These are phyloP conservation scores for Epicoccum sorghinum DNA, from an alignment of 2,329 filamentous ascomycete species.

Conservation along the genomic window DNA sequence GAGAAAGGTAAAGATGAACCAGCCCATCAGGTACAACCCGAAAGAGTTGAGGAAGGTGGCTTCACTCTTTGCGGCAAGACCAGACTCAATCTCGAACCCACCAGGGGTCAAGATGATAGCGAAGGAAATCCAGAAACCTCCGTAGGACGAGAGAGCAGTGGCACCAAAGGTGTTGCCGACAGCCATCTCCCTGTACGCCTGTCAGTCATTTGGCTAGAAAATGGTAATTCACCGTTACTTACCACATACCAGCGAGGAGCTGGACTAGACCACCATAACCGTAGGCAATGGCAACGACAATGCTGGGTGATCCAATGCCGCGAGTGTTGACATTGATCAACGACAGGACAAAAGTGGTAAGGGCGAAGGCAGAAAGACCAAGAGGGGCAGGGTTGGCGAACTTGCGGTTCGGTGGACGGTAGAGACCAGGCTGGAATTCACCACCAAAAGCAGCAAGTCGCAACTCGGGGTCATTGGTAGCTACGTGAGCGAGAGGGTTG, in stretches of 20 bases:
- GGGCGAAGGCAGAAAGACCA: constrained; percentile 67
- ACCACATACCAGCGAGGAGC: constrained; percentile 62
- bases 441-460: constrained; percentile 58
- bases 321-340: constrained; percentile 56
- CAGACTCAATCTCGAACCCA: constrained; percentile 55
- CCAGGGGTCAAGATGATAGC: constrained; percentile 64
- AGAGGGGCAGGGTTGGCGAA: constrained; percentile 67
- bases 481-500: constrained; percentile 58
- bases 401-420: constrained; percentile 52
- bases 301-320: constrained; percentile 51
- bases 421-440: constrained; percentile 60
- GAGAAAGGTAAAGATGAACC: constrained; percentile 65
- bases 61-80: constrained; percentile 41
- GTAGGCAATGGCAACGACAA: constrained; percentile 57
- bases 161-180: constrained; percentile 69
- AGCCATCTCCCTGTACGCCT: constrained; percentile 55
- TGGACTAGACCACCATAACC: constrained; percentile 59
- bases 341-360: constrained; percentile 67
- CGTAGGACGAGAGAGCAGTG: constrained; percentile 66
- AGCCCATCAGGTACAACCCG: constrained; percentile 64
- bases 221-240: constrained; percentile 34
- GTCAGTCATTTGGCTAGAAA: background rate
- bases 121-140: constrained; percentile 67
- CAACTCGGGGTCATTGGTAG: constrained; percentile 55
- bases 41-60: constrained; percentile 59